Evolutionary conservation across 441 rosid species (phyloP).

Genomic region (Melastoma candidum): DNA sequence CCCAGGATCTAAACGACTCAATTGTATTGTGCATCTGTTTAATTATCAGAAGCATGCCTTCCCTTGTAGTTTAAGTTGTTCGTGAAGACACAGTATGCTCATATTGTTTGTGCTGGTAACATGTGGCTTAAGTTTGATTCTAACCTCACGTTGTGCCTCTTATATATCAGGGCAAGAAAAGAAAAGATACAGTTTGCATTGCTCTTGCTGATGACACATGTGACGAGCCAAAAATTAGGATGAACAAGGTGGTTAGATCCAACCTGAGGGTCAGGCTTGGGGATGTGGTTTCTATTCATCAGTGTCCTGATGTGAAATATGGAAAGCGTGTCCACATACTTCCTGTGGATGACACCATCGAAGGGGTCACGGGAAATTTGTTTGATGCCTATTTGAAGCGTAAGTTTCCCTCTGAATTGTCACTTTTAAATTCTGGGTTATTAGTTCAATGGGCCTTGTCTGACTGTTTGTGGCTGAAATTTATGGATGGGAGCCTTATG

Average conservation of each 20-base stretch:
- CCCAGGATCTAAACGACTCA: no score
- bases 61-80: no score
- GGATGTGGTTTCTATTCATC: conserved; percentile 85
- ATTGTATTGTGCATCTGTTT: no score
- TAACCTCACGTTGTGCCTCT: background rate
- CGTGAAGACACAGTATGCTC: no score
- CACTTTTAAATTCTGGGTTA: background rate
- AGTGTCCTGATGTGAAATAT: conserved; percentile 77
- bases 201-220: conserved; percentile 81
- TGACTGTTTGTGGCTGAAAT: background rate
- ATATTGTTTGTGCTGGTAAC: background rate
- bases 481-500: background rate
- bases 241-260: conserved; percentile 84
- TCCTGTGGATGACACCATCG: conserved; percentile 83
- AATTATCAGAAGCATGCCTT: no score
- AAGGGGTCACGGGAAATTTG: conserved; percentile 87
- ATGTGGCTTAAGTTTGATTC: background rate
- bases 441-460: background rate
- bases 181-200: conserved; percentile 81
- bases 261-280: conserved; percentile 94
- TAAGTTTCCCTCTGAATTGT: conserved; percentile 27
- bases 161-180: conserved; percentile 61
- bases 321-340: conserved; percentile 83
- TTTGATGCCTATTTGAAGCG: conserved; percentile 89
- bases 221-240: conserved; percentile 77